These are phyloP conservation scores for Cladosporium oxysporum DNA, from an alignment of 2,329 filamentous ascomycete genomes.

Conservation along the genomic window DNA sequence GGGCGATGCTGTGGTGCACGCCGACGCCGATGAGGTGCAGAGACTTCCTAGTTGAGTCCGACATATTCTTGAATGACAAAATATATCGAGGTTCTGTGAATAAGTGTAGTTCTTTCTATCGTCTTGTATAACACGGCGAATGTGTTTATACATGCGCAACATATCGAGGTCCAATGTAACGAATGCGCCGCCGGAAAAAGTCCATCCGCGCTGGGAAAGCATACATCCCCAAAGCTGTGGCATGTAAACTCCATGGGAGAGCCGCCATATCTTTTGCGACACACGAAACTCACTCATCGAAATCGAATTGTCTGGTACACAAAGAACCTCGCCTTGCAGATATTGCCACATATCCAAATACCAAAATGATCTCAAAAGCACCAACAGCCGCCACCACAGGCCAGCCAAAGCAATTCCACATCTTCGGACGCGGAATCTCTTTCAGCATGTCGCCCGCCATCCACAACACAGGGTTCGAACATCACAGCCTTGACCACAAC, in stretches of 20 bases:
- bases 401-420: slow-evolving; percentile 1
- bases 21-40: slow-evolving; percentile 44
- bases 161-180: not conserved
- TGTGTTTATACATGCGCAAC: not conserved
- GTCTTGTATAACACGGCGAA: not conserved
- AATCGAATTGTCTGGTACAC: not conserved
- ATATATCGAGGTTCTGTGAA: not conserved
- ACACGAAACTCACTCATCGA: not conserved
- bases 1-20: slow-evolving; percentile 46
- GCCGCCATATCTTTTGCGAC: not conserved
- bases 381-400: not conserved
- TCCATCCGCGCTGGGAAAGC: not conserved
- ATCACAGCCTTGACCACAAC: not conserved
- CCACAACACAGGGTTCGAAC: slow-evolving; percentile 1
- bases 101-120: not conserved
- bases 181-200: not conserved
- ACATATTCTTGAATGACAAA: not conserved
- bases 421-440: slow-evolving; percentile 6
- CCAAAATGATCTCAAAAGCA: not conserved
- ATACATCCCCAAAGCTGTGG: not conserved
- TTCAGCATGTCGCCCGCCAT: slow-evolving; percentile 8
- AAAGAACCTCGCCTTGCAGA: not conserved
- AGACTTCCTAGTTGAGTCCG: slow-evolving; percentile 12
- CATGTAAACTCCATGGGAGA: not conserved
- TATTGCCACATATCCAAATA: not conserved